Percentiles rank a stretch among this genome's conserved stretches.
phyloP scores from a whole-genome alignment of 352 stramenopile genomes.

The Phytophthora capsici region DNA sequence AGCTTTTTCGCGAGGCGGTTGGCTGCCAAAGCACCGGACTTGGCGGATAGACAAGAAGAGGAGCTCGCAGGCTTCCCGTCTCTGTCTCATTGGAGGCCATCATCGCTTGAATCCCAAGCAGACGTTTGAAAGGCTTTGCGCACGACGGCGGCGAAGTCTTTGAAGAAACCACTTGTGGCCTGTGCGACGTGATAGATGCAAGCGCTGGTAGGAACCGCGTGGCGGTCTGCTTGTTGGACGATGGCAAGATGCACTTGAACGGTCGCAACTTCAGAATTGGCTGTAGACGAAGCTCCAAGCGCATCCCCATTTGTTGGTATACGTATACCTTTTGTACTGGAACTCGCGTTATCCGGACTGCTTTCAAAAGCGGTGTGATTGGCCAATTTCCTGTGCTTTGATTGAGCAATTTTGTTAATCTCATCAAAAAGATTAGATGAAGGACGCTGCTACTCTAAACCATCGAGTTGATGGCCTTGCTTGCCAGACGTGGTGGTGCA shows the following conservation, averaged over 20 bases:
- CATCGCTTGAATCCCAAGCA: conserved; percentile 17
- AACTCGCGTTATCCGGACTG: conserved; percentile 3
- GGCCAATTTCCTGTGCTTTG: too few relatives aligned
- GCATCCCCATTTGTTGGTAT: conserved; percentile 9
- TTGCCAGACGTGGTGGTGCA: too few relatives aligned
- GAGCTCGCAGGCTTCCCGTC: conserved; percentile 1
- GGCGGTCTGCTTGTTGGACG: neutral
- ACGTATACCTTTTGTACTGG: conserved; percentile 13
- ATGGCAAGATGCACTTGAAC: neutral
- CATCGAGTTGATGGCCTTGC: neutral
- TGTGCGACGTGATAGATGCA: neutral
- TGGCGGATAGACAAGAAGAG: conserved; percentile 13
- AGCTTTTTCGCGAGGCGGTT: conserved; percentile 8
- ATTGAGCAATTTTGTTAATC: conserved; percentile 7
- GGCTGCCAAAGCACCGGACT: conserved; percentile 37
- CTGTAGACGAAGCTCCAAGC: conserved; percentile 12
- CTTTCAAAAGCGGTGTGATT: neutral
- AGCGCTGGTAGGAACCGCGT: neutral
- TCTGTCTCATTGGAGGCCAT: conserved; percentile 19
- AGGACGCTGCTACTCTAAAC: conserved; percentile 10
- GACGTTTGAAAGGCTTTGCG: conserved; percentile 10
- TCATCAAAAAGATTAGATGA: conserved; percentile 28
- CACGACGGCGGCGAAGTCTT: neutral
- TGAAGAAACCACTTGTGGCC: neutral
- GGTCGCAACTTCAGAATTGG: neutral